phyloP scores from a whole-genome alignment of 352 stramenopile species.

The Globisporangium mamillatum region DNA sequence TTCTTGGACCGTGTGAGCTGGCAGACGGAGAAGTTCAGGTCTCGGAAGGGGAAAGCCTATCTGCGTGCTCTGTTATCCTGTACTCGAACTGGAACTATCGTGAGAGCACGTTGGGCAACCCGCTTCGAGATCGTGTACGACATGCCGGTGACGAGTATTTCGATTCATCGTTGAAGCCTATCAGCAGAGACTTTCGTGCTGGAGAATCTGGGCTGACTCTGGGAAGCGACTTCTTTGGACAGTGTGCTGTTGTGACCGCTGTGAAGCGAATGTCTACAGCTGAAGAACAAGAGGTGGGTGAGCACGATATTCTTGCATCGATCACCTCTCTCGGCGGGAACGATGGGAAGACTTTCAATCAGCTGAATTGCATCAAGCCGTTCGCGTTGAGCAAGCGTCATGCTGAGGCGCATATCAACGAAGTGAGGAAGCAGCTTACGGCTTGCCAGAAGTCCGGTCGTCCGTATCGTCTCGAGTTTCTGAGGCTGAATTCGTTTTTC shows the following conservation, averaged over 20 bases:
- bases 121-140: conserved; percentile 23
- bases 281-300: conserved; percentile 8
- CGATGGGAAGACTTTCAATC: conserved; percentile 27
- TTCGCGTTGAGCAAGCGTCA: conserved; percentile 33
- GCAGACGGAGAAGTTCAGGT: conserved; percentile 16
- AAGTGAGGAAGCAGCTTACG: conserved; percentile 26
- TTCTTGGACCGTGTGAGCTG: conserved; percentile 48
- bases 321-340: conserved; percentile 33
- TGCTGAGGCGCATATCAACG: conserved; percentile 27
- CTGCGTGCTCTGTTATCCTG: conserved; percentile 27
- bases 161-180: conserved; percentile 35
- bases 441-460: conserved; percentile 31
- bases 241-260: conserved; percentile 42
- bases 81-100: conserved; percentile 39
- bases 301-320: conserved; percentile 42
- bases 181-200: conserved; percentile 27
- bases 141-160: conserved; percentile 24
- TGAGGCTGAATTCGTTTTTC: conserved; percentile 54
- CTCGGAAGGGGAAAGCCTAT: neutral
- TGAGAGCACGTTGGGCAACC: conserved; percentile 28
- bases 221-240: conserved; percentile 52
- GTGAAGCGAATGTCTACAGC: conserved; percentile 32
- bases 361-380: conserved; percentile 48
- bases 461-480: conserved; percentile 52
- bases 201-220: conserved; percentile 43